phyloP scores from a whole-genome alignment of 306 rosid species.

The Fagus crenata region DNA sequence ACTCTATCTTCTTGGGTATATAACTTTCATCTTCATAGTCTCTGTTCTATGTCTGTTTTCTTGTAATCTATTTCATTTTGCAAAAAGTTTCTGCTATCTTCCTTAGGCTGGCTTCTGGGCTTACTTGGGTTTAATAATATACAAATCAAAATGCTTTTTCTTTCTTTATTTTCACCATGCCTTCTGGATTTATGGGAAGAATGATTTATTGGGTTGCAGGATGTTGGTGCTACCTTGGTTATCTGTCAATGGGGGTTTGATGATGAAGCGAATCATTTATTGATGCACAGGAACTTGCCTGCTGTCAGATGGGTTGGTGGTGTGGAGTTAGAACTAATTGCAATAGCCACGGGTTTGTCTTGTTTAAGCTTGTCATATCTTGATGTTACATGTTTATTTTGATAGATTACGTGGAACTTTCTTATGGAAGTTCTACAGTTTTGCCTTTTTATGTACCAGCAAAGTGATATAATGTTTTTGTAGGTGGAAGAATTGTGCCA shows the following conservation, averaged over 20 bases:
- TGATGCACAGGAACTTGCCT: conserved; percentile 94
- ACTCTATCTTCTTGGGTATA: too few relatives aligned
- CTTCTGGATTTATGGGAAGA: conserved; percentile 12
- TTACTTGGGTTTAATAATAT: neutral
- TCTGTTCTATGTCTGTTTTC: neutral
- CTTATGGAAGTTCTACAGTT: neutral
- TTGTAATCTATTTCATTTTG: neutral
- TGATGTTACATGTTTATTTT: neutral
- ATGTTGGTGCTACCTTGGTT: conserved; percentile 92
- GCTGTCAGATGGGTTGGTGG: conserved; percentile 99
- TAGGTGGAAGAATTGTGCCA: conserved; percentile 99
- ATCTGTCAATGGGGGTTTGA: conserved; percentile 99
- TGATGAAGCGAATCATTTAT: conserved; percentile 97
- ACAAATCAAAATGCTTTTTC: neutral
- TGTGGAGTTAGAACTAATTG: conserved; percentile 96
- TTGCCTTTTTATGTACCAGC: conserved; percentile 7
- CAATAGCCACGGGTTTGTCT: conserved; percentile 88
- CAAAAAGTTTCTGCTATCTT: neutral
- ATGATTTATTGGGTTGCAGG: conserved; percentile 48
- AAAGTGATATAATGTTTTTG: conserved; percentile 30
- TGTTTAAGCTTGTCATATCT: conserved; percentile 17
- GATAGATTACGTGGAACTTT: neutral
- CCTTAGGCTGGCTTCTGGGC: neutral
- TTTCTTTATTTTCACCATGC: neutral
- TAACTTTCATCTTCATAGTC: neutral